These are phyloP conservation scores for Scheffersomyces amazonensis DNA, from an alignment of 805 yeast species.

Conservation along the genomic window DNA sequence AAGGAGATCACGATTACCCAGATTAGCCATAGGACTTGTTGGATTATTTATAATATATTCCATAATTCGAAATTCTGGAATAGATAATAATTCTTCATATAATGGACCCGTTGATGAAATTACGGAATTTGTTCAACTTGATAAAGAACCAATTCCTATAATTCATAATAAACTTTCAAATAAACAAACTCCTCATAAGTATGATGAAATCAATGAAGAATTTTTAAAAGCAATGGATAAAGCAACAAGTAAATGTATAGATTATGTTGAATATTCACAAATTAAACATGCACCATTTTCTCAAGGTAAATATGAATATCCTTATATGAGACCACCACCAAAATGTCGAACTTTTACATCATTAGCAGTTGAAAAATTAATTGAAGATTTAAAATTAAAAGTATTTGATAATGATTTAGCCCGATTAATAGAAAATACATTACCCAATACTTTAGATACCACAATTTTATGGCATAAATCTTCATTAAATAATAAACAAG, in stretches of 20 bases:
- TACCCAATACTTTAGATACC: slow-evolving; percentile 87
- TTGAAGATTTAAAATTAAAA: slow-evolving; percentile 48
- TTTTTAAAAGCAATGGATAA: slow-evolving; percentile 17
- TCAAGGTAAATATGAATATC: slow-evolving; percentile 52
- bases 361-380: slow-evolving; percentile 55
- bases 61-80: too few species aligned
- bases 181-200: neutral
- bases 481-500: slow-evolving; percentile 12
- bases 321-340: slow-evolving; percentile 73
- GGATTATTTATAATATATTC: neutral
- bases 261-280: slow-evolving; percentile 60
- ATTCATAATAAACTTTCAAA: neutral
- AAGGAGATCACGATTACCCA: neutral
- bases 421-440: slow-evolving; percentile 72
- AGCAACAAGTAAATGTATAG: slow-evolving; percentile 45
- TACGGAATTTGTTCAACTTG: neutral
- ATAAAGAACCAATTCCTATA: neutral
- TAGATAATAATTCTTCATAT: neutral
- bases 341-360: slow-evolving; percentile 74
- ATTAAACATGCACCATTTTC: slow-evolving; percentile 55
- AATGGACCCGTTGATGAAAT: neutral
- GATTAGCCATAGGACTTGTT: neutral
- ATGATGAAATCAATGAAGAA: slow-evolving; percentile 1
- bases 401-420: slow-evolving; percentile 66
- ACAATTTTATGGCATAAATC: slow-evolving; percentile 69